Percentiles rank a stretch among this genome's conserved stretches.
Evolutionary conservation across 164 flowering plant genomes (phyloP).

Genomic region (Saururus chinensis): DNA sequence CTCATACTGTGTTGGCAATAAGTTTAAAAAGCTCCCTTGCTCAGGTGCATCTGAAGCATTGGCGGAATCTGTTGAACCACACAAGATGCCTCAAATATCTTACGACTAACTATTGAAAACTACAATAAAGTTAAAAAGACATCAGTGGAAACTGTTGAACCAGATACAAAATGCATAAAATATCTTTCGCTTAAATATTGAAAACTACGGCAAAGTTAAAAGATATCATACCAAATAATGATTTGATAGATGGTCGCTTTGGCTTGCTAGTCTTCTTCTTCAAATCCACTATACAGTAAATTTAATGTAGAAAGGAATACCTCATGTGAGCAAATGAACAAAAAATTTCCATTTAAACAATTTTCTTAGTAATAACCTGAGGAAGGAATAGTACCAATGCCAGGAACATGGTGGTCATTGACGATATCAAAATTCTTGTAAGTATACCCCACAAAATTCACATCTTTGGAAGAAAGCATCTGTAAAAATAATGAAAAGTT

Average conservation of each 20-base stretch:
- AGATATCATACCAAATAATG: conserved; percentile 31
- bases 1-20: conserved; percentile 23
- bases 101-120: not conserved
- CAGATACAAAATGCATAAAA: not conserved
- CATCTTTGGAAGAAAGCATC: conserved; percentile 39
- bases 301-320: not conserved
- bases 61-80: not conserved
- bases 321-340: not conserved
- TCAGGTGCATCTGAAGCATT: conserved; percentile 14
- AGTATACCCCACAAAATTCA: conserved; percentile 31
- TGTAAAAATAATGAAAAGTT: conserved; percentile 5
- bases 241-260: conserved; percentile 34
- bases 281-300: conserved; percentile 27
- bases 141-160: not conserved
- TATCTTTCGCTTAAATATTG: too few species aligned
- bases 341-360: not conserved
- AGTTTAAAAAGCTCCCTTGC: conserved; percentile 19
- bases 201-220: not conserved
- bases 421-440: conserved; percentile 36
- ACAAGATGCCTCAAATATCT: not conserved
- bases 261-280: conserved; percentile 30
- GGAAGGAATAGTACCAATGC: conserved; percentile 12
- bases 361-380: not conserved
- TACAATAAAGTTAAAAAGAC: not conserved
- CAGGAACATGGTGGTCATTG: conserved; percentile 20